These are phyloP conservation scores for Colletotrichum coccodes DNA, from an alignment of 2,329 filamentous ascomycete genomes.

Conservation along the genomic window DNA sequence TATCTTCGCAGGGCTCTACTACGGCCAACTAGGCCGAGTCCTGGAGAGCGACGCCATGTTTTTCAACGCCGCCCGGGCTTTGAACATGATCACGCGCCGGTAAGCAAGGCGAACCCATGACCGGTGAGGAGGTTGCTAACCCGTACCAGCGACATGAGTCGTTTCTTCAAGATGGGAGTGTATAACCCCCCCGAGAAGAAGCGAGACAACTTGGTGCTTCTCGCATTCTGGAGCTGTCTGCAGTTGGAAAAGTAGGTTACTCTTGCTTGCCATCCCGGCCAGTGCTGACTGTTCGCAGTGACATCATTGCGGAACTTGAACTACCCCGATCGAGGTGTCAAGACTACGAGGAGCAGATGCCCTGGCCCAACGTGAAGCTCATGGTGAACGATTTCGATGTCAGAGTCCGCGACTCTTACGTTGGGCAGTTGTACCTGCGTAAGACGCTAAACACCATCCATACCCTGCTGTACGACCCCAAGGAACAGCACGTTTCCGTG, in stretches of 20 bases:
- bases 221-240: conserved; percentile 93
- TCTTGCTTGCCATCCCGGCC: no score
- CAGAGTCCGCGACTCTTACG: conserved; percentile 67
- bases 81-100: conserved; percentile 81
- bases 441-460: conserved; percentile 74
- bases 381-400: conserved; percentile 54
- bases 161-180: conserved; percentile 53
- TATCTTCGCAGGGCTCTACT: conserved; percentile 87
- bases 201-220: conserved; percentile 72
- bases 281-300: conserved; percentile 60
- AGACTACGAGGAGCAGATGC: conserved; percentile 71
- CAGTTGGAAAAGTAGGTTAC: conserved; percentile 82
- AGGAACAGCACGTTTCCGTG: conserved; percentile 42
- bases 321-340: conserved; percentile 70
- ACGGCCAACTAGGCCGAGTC: conserved; percentile 86
- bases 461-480: conserved; percentile 62
- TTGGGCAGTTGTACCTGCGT: conserved; percentile 71
- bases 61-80: conserved; percentile 62
- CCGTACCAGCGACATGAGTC: conserved; percentile 56
- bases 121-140: neutral
- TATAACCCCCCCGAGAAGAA: conserved; percentile 52
- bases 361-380: conserved; percentile 68
- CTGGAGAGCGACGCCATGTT: conserved; percentile 82
- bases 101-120: conserved; percentile 50
- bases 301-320: conserved; percentile 88